Percentiles rank a stretch among this genome's conserved stretches.
These are phyloP conservation scores for Eucalyptus sp. DNA, from an alignment of 345 rosid species.

Conservation along the genomic window DNA sequence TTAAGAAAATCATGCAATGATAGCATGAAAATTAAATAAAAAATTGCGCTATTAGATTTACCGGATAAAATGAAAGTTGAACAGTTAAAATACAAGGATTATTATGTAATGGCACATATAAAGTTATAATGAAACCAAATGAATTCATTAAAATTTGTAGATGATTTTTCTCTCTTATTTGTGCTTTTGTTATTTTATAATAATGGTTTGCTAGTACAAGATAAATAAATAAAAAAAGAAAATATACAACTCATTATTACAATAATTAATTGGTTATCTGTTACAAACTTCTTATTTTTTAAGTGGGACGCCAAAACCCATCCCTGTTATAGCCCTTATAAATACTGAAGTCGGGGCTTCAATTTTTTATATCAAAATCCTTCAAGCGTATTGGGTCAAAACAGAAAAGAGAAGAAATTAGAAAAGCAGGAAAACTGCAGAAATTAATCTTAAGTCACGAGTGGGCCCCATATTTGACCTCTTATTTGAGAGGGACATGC, in stretches of 20 bases:
- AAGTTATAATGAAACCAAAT: background rate
- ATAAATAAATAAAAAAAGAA: background rate
- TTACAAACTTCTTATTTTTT: accelerated
- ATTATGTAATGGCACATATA: background rate
- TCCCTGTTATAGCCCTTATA: no score
- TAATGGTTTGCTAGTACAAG: background rate
- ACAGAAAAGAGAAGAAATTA: background rate
- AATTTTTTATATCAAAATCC: no score
- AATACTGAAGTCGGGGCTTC: no score
- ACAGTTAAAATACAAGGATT: accelerated
- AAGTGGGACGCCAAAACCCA: background rate
- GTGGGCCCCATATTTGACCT: background rate
- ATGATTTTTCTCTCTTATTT: background rate
- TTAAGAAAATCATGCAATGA: background rate
- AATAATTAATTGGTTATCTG: background rate
- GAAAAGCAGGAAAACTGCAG: background rate
- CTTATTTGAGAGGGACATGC: background rate
- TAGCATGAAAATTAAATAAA: background rate
- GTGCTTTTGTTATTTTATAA: background rate
- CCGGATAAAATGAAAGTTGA: accelerated
- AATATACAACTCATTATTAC: background rate
- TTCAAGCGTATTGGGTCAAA: background rate
- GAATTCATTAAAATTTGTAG: background rate
- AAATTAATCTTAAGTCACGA: background rate
- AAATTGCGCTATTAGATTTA: accelerated